Evolutionary conservation across 306 rosid species (phyloP).

Genomic region (Gillenia trifoliata): DNA sequence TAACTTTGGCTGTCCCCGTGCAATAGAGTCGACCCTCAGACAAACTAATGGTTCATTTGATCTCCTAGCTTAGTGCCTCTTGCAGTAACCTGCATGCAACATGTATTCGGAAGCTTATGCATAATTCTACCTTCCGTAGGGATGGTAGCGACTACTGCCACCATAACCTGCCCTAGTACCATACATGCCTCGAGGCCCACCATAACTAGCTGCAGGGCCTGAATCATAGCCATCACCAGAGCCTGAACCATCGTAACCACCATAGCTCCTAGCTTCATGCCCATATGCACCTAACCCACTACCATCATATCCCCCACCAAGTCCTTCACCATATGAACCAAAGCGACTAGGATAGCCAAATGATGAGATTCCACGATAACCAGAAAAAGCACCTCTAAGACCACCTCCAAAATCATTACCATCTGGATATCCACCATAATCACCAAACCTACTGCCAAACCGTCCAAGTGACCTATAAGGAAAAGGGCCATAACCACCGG

Average conservation of each 20-base stretch:
- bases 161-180: conserved; percentile 50
- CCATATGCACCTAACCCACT: conserved; percentile 44
- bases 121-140: conserved; percentile 42
- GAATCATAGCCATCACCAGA: conserved; percentile 40
- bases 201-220: conserved; percentile 43
- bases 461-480: conserved; percentile 38
- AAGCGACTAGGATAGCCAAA: conserved; percentile 45
- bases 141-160: conserved; percentile 53
- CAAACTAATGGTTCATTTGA: conserved; percentile 47
- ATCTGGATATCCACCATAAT: conserved; percentile 54
- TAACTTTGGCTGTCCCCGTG: conserved; percentile 46
- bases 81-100: conserved; percentile 55
- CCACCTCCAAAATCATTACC: conserved; percentile 48
- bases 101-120: conserved; percentile 43
- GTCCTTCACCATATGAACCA: conserved; percentile 36
- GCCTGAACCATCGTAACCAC: conserved; percentile 35
- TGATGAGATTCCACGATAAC: conserved; percentile 38
- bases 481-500: conserved; percentile 39
- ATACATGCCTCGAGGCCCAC: conserved; percentile 37
- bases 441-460: conserved; percentile 44
- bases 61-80: conserved; percentile 49
- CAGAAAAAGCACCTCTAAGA: conserved; percentile 47
- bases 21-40: conserved; percentile 3
- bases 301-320: conserved; percentile 42
- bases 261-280: conserved; percentile 40